These are phyloP conservation scores for Ceraceosorus guamensis DNA, from an alignment of 1,284 basidiomycete genomes.

Conservation along the genomic window DNA sequence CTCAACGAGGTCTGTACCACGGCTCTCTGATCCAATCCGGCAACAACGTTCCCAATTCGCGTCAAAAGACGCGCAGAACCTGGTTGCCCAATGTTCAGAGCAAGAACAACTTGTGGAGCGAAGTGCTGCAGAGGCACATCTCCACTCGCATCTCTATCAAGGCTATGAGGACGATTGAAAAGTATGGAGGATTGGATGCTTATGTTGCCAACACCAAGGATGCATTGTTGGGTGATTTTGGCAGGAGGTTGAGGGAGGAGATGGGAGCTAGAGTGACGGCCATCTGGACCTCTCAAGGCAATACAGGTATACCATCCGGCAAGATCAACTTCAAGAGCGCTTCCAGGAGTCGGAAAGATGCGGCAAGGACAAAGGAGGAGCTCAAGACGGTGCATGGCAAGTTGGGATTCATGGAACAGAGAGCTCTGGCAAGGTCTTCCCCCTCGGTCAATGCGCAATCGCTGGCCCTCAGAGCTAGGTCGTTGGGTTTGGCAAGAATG, in stretches of 20 bases:
- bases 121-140: slow-evolving; percentile 24
- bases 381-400: no score
- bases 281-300: no score
- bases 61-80: slow-evolving; percentile 40
- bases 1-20: slow-evolving; percentile 45
- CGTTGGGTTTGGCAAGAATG: no score
- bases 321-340: no score
- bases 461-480: no score
- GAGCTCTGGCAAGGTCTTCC: no score
- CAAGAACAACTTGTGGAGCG: slow-evolving; percentile 23
- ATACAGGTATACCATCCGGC: no score
- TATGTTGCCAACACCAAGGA: slow-evolving; percentile 36
- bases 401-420: no score
- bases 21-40: slow-evolving; percentile 39
- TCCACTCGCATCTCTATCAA: slow-evolving; percentile 19
- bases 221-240: slow-evolving; percentile 34
- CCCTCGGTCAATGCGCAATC: no score
- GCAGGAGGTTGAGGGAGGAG: slow-evolving; percentile 27
- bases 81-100: slow-evolving; percentile 44
- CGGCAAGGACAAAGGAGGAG: no score
- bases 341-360: no score
- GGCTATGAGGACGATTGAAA: slow-evolving; percentile 38
- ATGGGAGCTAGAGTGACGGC: slow-evolving; percentile 4
- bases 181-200: slow-evolving; percentile 40
- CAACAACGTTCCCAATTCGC: slow-evolving; percentile 42